A percentile compares a stretch with the other conserved stretches of the same genome.
These are phyloP conservation scores for Bipolaris cookei DNA, from an alignment of 2,329 filamentous ascomycete species.

Conservation along the genomic window DNA sequence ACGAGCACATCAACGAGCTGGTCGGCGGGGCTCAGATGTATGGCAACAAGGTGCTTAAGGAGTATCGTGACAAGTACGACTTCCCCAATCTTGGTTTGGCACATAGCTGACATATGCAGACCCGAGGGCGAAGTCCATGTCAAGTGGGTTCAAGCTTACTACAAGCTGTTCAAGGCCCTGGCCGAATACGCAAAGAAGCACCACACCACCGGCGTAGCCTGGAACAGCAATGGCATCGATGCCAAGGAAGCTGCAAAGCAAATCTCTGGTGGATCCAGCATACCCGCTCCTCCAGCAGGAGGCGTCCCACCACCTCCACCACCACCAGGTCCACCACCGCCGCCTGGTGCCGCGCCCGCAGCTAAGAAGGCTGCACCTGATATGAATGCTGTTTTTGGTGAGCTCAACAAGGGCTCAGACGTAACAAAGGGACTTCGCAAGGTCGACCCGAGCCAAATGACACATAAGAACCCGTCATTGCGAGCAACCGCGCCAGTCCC, in stretches of 20 bases:
- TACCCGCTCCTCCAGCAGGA: conserved; percentile 66
- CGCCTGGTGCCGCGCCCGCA: conserved; percentile 57
- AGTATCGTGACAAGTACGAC: conserved; percentile 79
- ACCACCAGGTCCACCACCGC: conserved; percentile 56
- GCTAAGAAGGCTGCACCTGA: conserved; percentile 61
- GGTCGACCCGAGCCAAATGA: conserved; percentile 95
- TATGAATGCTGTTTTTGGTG: conserved; percentile 86
- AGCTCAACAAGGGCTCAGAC: conserved; percentile 86
- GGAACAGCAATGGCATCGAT: conserved; percentile 81
- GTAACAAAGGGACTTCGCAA: conserved; percentile 90
- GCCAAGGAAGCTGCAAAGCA: conserved; percentile 72
- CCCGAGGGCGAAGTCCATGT: conserved; percentile 70
- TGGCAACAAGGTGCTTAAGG: conserved; percentile 90
- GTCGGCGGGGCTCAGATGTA: conserved; percentile 88
- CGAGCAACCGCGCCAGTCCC: conserved; percentile 75
- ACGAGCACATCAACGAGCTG: conserved; percentile 83
- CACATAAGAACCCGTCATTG: conserved; percentile 93
- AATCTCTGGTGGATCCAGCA: conserved; percentile 61
- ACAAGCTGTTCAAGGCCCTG: conserved; percentile 85
- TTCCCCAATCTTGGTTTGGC: not conserved
- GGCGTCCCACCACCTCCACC: conserved; percentile 70
- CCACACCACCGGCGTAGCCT: conserved; percentile 78
- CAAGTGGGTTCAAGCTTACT: conserved; percentile 92
- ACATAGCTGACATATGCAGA: conserved; percentile 55
- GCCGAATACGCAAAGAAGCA: conserved; percentile 83